Base-by-base conservation (phyloP, 2,329 filamentous ascomycete genomes). In the Aureobasidium namibiae region DNA sequence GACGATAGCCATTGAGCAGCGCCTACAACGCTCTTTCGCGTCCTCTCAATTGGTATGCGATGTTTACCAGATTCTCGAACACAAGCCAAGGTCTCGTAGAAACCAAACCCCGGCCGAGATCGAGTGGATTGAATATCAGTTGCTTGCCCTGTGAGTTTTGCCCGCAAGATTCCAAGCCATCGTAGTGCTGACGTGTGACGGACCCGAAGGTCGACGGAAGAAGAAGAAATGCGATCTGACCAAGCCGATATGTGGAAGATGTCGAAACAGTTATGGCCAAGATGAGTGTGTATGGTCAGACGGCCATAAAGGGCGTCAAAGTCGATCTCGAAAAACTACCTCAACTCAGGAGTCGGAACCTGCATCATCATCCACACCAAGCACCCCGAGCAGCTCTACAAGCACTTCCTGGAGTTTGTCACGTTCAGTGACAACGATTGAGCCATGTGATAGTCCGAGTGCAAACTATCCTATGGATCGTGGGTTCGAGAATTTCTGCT, bases 211-310 rank as follows among this genome's bases (percentile, higher is more conserved):
- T 59, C 63, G 64, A 34, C 56, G 58, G 6, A 65, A 65, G 42
- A 63, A 65, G 59, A 65, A 66, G 46, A 61, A 53, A 56, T 66
- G 64, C 18, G 65, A 66, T 57, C 49, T 60, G 23, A 48, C 45
- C 13, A 57, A 50, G 36, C 64, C 63, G 1, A 59, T 36, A 33
- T 66, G 64, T 45, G 44, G 48, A 42, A 59, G 61, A 7, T 66
- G 65, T 52, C 62, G 61, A n/a, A 63, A 65, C 42, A 31, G 42
- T 21, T 56, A 48, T 44, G 39, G 49, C 33, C 48, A 45, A 10
- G 53, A 54, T 24, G 16, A n/a, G 21, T 53, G 48, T 33, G 11
- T 44, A 6, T 60, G 41, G 53, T 29, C 41, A 13, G 18, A 33
- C 14, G 31, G 52, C 11, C 36, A 29, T n/a, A 52, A 14, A 18